Conservation (phyloP, 352 stramenopile genomes). For the Phytophthora tubulina region DNA sequence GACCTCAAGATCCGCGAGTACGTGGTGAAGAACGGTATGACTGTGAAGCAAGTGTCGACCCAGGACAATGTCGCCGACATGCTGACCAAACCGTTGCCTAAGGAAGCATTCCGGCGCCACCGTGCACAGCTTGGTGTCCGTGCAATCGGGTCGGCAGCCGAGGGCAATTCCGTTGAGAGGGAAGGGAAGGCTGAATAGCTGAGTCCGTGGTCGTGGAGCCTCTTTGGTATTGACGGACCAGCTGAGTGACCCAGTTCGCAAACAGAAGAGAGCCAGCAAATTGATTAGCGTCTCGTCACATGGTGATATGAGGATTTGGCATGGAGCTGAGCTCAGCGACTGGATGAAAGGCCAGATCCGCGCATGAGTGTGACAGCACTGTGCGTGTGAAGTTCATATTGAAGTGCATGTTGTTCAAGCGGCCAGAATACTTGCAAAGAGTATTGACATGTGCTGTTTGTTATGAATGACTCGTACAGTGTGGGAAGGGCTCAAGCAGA, state of each 20-base stretch:
- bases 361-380: background rate
- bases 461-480: background rate
- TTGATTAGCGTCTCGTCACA: background rate
- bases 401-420: background rate
- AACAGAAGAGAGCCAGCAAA: conserved; percentile 1
- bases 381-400: background rate
- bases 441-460: conserved; percentile 2
- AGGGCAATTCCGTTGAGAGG: background rate
- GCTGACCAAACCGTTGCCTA: background rate
- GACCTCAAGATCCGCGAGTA: conserved; percentile 5
- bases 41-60: background rate
- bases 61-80: background rate
- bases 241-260: background rate
- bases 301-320: background rate
- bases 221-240: background rate
- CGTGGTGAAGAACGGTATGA: background rate
- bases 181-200: background rate
- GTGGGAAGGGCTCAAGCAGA: background rate
- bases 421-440: background rate
- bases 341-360: background rate
- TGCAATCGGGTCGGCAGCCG: background rate
- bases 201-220: background rate
- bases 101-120: background rate
- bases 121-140: background rate
- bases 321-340: background rate